These are phyloP conservation scores for Dryas drummondii DNA, from an alignment of 306 rosid species.

Conservation along the genomic window DNA sequence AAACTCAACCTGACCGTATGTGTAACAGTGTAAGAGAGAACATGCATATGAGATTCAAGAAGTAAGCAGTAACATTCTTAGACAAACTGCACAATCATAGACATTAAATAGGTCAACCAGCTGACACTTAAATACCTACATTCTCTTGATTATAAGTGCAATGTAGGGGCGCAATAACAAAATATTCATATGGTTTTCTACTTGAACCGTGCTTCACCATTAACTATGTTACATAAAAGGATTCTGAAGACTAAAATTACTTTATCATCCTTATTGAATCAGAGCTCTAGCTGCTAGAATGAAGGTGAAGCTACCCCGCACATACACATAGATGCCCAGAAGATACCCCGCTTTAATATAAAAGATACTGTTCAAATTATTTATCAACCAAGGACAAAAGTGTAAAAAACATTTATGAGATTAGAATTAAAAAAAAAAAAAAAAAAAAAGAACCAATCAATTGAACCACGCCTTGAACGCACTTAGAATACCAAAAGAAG, in stretches of 20 bases:
- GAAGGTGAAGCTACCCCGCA: too few relatives aligned
- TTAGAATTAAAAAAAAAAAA: too few relatives aligned
- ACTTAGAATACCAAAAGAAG: too few relatives aligned
- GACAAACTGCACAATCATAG: background rate
- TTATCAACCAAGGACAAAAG: too few relatives aligned
- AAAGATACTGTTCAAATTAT: too few relatives aligned
- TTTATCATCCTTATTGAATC: background rate
- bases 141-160: background rate
- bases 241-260: background rate
- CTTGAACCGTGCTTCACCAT: too few relatives aligned
- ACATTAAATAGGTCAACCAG: background rate
- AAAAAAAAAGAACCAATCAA: too few relatives aligned
- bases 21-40: background rate
- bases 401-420: too few relatives aligned
- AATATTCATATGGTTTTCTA: background rate
- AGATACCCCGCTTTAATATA: too few relatives aligned
- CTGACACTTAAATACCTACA: background rate
- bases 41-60: background rate
- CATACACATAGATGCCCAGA: too few relatives aligned
- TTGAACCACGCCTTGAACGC: too few relatives aligned
- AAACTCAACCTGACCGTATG: too few relatives aligned
- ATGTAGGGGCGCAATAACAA: background rate
- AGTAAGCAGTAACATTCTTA: background rate
- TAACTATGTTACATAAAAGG: background rate
- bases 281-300: background rate